These are phyloP conservation scores for Amanita subjunquillea DNA, from an alignment of 768 basidiomycete genomes.

Conservation along the genomic window DNA sequence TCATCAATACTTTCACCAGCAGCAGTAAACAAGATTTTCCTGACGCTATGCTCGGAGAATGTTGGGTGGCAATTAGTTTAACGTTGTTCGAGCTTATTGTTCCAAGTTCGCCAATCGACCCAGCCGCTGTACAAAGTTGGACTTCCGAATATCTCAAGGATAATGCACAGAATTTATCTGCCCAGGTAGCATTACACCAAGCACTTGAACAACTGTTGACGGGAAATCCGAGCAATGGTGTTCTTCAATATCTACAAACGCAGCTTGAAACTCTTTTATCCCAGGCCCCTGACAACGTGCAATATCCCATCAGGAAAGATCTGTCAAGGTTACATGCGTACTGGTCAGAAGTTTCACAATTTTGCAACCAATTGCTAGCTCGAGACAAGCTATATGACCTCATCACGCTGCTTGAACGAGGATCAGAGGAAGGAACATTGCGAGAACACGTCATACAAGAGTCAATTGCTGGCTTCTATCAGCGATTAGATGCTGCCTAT, in stretches of 20 bases:
- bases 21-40: conserved; percentile 4
- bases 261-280: conserved; percentile 19
- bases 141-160: conserved; percentile 31
- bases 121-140: conserved; percentile 53
- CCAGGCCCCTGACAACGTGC: conserved; percentile 16
- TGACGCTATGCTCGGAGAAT: conserved; percentile 18
- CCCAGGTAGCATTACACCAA: conserved; percentile 44
- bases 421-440: conserved; percentile 26
- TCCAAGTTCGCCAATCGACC: conserved; percentile 82
- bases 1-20: conserved; percentile 1
- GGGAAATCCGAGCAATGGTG: conserved; percentile 44
- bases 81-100: conserved; percentile 64
- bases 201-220: conserved; percentile 43
- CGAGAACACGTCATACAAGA: conserved; percentile 72
- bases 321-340: conserved; percentile 46
- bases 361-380: conserved; percentile 48
- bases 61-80: conserved; percentile 53
- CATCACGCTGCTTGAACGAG: conserved; percentile 21
- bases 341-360: conserved; percentile 73
- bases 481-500: conserved; percentile 61
- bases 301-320: conserved; percentile 26
- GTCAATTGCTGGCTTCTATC: conserved; percentile 68
- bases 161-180: conserved; percentile 27
- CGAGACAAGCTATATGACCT: conserved; percentile 41
- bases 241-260: conserved; percentile 33